Base-by-base conservation (phyloP, 2,329 filamentous ascomycete genomes). In the Aureobasidium sp. region DNA sequence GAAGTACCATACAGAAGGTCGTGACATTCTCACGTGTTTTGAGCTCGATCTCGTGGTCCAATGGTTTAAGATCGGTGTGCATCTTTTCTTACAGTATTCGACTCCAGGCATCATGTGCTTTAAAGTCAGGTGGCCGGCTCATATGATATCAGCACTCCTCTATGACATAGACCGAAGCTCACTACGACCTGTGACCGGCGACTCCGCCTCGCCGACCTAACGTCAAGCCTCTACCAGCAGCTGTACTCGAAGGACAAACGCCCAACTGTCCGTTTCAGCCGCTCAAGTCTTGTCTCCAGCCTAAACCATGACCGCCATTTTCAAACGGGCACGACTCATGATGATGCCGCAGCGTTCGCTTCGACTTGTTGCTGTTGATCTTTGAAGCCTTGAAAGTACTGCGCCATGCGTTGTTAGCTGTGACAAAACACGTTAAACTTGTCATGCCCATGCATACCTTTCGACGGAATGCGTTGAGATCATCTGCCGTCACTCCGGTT, bases 391-490 rank as follows among this genome's bases (percentile, higher is more conserved):
- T 72, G 67, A 59, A 74, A 74, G 50, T 72, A 74, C 69, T 71
- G 42, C n/a, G 53, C n/a, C 30, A 27, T 49, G 6, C 32, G 41
- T 65, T 62, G 41, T 65, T 62, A 65, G 62, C 36, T 49, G 25
- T 34, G 21, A 34, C 41, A 44, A 45, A 44, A n/a, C 16, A 42
- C 30, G 30, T 42, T 36, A 25, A 48, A 27, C 37, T 45, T 29
- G 25, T 48, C 39, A n/a, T 30, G 41, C 30, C 15, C 50, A 37
- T 59, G 45, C 66, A 54, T 59, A 71, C 70, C 65, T 79, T 84
- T 70, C 82, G 82, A 62, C 87, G 77, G 69, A 90, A 90, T 7
- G 78, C 77, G 68, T 90, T 90, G 64, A 90, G 70, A 42, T 89
- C 85, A 74, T 88, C 81, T 1, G 87, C 87, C 27, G 74, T 82